Base-by-base conservation (phyloP, 2,329 filamentous ascomycete genomes). In the Curvularia spicifera region DNA sequence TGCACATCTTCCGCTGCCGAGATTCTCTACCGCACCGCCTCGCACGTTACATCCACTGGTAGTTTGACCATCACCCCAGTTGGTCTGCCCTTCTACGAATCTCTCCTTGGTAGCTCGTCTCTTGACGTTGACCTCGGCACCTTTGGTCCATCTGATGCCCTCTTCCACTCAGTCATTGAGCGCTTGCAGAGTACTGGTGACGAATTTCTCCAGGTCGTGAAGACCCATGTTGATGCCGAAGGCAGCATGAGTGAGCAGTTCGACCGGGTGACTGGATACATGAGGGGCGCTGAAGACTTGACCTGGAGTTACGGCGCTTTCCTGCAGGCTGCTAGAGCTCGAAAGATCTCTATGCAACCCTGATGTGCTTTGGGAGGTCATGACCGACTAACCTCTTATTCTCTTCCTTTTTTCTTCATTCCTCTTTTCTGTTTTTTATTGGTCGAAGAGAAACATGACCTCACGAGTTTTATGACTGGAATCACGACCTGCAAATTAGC, bases 221-320 rank as follows among this genome's bases (percentile, higher is more conserved):
- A 71, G 58, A 71, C 56, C 56, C 77, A 81, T 65, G 70, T 77
- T 1, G 74, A 74, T 55, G 57, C 50, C 0, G 73, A 77, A 20
- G 79, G 79, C 0, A 63, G 67, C 12, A 69, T 81, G 70, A 79
- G 77, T 60, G 79, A 81, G 71, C 78, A 81, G 59, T 80, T 81
- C 53, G 77, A 79, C 63, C 65, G 72, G 4, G 68, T 65, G 18
- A 78, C 68, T 7, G 79, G 79, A 5, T 77, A 64, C 49, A 74
- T 78, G 72, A 65, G 71, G 4, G 79, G 78, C 1, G 79, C 79
- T 29, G 63, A 62, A 22, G 78, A 81, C 65, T 61, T 81, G 70
- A 81, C 79, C 4, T 81, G 79, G 79, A 79, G 77, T 57, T 80
- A 81, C 63, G 78, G 78, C 5, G 76, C 77, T 1, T 79, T 80